Percentiles rank a stretch among this genome's conserved stretches.
Conservation (phyloP, 2,329 filamentous ascomycete species). For the Purpureocillium takamizusanense region DNA sequence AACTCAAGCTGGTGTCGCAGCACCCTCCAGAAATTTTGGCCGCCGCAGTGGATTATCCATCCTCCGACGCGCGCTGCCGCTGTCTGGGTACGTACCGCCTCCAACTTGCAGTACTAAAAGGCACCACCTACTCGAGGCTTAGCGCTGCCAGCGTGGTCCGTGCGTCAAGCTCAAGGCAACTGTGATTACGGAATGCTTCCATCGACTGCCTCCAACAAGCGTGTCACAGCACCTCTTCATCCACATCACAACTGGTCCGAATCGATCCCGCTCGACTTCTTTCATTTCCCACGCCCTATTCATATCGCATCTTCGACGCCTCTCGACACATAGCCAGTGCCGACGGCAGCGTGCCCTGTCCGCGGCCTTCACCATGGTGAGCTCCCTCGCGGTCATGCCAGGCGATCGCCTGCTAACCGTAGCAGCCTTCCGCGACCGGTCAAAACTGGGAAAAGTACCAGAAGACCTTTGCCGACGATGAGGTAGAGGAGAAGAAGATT, state of each 20-base stretch:
- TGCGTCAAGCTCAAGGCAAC: conserved; percentile 30
- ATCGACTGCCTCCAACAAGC: conserved; percentile 18
- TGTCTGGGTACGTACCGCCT: too few species aligned
- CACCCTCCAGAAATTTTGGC: conserved; percentile 28
- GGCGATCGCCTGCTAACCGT: conserved; percentile 13
- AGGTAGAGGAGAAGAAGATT: conserved; percentile 99
- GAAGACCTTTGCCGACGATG: conserved; percentile 94
- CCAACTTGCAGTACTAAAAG: too few species aligned
- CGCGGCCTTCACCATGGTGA: conserved; percentile 33
- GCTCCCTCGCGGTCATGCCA: conserved; percentile 9
- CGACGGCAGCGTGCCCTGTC: conserved; percentile 11
- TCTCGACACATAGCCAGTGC: conserved; percentile 1
- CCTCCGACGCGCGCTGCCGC: conserved; percentile 20
- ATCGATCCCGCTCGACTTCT: background rate
- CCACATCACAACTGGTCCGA: background rate
- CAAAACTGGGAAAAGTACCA: conserved; percentile 97
- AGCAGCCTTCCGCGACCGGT: conserved; percentile 86
- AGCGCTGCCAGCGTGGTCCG: conserved; percentile 15
- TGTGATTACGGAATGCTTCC: conserved; percentile 30
- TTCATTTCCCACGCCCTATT: background rate
- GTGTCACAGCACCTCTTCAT: conserved; percentile 11
- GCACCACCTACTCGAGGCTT: conserved; percentile 6
- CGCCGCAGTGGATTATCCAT: conserved; percentile 31
- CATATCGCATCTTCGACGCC: background rate
- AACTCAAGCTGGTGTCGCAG: conserved; percentile 12